A percentile compares a stretch with the other conserved stretches of the same genome.
phyloP scores from a whole-genome alignment of 2,329 filamentous ascomycete genomes.

The Colletotrichum tropicale region DNA sequence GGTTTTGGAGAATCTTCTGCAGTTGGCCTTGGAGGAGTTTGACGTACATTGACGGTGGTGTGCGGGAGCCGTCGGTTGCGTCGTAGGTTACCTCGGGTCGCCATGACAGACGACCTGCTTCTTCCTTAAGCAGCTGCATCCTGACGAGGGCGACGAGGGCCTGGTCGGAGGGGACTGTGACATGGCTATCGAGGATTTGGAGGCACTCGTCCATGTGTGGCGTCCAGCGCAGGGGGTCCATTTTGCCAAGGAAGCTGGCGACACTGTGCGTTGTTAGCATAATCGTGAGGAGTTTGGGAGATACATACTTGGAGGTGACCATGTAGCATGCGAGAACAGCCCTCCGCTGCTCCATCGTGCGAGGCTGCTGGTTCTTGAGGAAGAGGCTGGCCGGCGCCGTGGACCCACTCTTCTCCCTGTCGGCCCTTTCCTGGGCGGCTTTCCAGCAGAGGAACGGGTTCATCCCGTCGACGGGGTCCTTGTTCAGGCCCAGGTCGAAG shows the following conservation, averaged over 20 bases:
- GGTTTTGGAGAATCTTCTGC: conserved; percentile 24
- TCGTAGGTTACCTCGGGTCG: conserved; percentile 18
- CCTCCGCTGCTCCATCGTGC: conserved; percentile 25
- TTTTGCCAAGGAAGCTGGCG: conserved; percentile 32
- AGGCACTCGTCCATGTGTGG: conserved; percentile 60
- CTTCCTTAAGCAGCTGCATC: conserved; percentile 34
- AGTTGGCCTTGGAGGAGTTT: conserved; percentile 31
- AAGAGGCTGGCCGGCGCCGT: background rate
- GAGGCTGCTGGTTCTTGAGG: background rate
- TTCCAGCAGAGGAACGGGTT: conserved; percentile 20
- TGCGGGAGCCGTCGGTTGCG: background rate
- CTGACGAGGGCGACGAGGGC: conserved; percentile 46
- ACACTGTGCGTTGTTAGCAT: background rate
- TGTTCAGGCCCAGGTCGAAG: conserved; percentile 47
- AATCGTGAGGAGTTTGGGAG: background rate
- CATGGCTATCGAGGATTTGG: conserved; percentile 39
- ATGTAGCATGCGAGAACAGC: conserved; percentile 22
- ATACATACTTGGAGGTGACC: background rate
- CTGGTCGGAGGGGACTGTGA: conserved; percentile 50
- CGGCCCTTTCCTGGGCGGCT: conserved; percentile 1
- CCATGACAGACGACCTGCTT: conserved; percentile 25
- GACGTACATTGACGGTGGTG: conserved; percentile 30
- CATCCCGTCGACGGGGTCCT: conserved; percentile 1
- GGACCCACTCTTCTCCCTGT: background rate
- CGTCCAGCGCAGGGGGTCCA: conserved; percentile 56